A percentile compares a stretch with the other conserved stretches of the same genome.
These are phyloP conservation scores for Petunia secreta DNA, from an alignment of 257 asterid species.

Conservation along the genomic window DNA sequence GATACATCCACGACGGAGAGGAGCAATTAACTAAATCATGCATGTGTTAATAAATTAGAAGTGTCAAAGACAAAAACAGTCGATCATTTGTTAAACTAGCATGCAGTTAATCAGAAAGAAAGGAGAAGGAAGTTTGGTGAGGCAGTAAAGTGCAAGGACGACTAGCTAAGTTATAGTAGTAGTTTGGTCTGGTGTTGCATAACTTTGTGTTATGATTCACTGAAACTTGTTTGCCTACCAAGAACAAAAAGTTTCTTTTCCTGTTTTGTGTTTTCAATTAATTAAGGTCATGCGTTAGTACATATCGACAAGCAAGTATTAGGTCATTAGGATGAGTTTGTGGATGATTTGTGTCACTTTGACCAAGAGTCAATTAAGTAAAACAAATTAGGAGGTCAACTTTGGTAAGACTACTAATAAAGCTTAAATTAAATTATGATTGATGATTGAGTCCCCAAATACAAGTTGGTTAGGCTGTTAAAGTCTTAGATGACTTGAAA, in stretches of 20 bases:
- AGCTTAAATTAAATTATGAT: not conserved
- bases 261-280: not conserved
- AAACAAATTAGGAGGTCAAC: constrained; percentile 16
- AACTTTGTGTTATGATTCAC: not conserved
- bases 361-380: not conserved
- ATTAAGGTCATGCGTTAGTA: not conserved
- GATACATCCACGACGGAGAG: too few species aligned
- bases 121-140: not conserved
- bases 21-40: too few species aligned
- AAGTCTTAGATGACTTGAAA: constrained; percentile 17
- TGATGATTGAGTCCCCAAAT: not conserved
- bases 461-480: constrained; percentile 22
- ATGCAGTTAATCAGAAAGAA: not conserved
- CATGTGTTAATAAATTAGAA: too few species aligned
- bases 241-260: constrained; percentile 20
- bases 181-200: constrained; percentile 1
- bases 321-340: not conserved
- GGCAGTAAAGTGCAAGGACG: not conserved
- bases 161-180: not conserved
- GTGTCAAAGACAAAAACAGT: not conserved
- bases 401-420: constrained; percentile 2
- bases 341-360: not conserved
- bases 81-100: not conserved
- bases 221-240: constrained; percentile 13
- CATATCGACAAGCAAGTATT: not conserved